Evolutionary conservation across 129 eudicot genomes (phyloP).

Genomic region (Gnaphalium uliginosum): DNA sequence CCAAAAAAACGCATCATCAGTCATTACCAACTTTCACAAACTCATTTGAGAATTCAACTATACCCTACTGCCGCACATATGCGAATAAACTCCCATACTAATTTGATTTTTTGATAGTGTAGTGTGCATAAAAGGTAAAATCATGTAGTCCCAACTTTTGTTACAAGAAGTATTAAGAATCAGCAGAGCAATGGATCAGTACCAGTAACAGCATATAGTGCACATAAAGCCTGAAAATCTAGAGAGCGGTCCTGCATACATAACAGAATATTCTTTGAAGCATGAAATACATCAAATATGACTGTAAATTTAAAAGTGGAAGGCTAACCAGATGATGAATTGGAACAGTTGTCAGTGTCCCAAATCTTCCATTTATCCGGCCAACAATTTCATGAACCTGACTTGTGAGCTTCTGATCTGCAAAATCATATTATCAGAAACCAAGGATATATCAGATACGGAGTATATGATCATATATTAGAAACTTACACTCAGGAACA

Average conservation of each 20-base stretch:
- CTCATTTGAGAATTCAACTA: constrained; percentile 12
- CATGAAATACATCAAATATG: constrained; percentile 9
- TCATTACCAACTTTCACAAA: not conserved
- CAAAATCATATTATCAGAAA: constrained; percentile 25
- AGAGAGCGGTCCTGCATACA: constrained; percentile 88
- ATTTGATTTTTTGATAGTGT: not conserved
- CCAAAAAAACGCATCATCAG: not conserved
- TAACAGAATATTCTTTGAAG: not conserved
- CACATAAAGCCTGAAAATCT: constrained; percentile 85
- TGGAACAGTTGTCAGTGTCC: constrained; percentile 78
- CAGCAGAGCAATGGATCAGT: constrained; percentile 16
- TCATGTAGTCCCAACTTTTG: not conserved
- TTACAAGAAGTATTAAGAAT: not conserved
- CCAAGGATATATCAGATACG: constrained; percentile 16
- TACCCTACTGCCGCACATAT: not conserved
- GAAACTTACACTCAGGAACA: constrained; percentile 89
- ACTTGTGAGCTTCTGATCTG: constrained; percentile 97
- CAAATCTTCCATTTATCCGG: constrained; percentile 94
- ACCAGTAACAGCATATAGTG: constrained; percentile 97
- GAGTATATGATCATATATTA: constrained; percentile 10
- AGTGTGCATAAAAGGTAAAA: constrained; percentile 5
- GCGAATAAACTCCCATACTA: constrained; percentile 8
- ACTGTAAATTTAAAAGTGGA: not conserved
- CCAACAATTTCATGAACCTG: constrained; percentile 99
- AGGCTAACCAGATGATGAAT: constrained; percentile 91